These are phyloP conservation scores for Monosporascus sp. DNA, from an alignment of 2,329 filamentous ascomycete genomes.

Conservation along the genomic window DNA sequence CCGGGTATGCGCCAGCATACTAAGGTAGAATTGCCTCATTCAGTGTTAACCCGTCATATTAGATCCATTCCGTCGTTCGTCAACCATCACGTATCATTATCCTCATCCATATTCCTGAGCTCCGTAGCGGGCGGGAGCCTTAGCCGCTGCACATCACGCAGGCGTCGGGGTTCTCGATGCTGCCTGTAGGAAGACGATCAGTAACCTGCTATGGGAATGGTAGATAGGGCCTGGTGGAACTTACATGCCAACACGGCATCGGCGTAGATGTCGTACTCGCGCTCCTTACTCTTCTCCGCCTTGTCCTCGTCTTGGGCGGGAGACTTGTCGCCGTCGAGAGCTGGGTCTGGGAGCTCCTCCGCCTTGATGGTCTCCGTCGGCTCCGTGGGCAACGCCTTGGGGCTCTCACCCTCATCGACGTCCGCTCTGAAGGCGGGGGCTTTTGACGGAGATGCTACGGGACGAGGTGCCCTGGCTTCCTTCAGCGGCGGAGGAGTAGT, in stretches of 20 bases:
- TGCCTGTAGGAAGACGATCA: conserved; percentile 47
- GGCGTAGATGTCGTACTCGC: conserved; percentile 91
- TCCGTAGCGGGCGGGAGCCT: conserved; percentile 1
- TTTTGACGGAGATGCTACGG: conserved; percentile 54
- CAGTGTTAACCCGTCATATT: not conserved
- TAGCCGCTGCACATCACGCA: conserved; percentile 98
- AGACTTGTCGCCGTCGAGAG: conserved; percentile 45
- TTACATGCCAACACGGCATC: conserved; percentile 85
- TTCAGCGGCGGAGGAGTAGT: conserved; percentile 56
- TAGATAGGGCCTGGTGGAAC: conserved; percentile 25
- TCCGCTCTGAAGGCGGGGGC: conserved; percentile 72
- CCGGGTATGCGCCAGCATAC: no score
- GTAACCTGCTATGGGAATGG: conserved; percentile 23
- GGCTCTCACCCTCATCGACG: conserved; percentile 69
- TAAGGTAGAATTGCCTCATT: no score
- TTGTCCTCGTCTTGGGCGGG: conserved; percentile 65
- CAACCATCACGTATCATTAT: conserved; percentile 19
- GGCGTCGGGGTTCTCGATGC: conserved; percentile 92
- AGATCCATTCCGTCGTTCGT: conserved; percentile 2
- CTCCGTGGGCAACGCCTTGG: conserved; percentile 70
- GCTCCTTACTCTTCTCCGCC: conserved; percentile 63
- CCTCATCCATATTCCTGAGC: conserved; percentile 6
- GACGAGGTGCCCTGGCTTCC: conserved; percentile 36
- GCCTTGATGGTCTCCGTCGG: conserved; percentile 56
- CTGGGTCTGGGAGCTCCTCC: conserved; percentile 59